Percentiles rank a stretch among this genome's conserved stretches.
Conservation (phyloP, 2,329 filamentous ascomycete species). For the Cercospora sojina region DNA sequence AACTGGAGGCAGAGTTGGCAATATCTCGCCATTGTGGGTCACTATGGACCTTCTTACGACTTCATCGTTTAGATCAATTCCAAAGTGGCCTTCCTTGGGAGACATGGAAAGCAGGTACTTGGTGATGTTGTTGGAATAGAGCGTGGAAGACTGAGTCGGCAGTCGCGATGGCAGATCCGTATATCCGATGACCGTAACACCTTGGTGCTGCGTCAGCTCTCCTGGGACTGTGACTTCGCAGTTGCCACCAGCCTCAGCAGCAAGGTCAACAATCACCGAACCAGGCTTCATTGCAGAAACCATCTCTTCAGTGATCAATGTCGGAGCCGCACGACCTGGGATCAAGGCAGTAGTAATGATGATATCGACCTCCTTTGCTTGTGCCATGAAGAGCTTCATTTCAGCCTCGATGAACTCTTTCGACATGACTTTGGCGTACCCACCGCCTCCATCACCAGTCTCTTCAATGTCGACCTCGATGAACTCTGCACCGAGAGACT, state of each 20-base stretch:
- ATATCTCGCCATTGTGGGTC: conserved; percentile 70
- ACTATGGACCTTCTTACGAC: conserved; percentile 84
- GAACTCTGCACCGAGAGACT: conserved; percentile 86
- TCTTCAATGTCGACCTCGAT: conserved; percentile 83
- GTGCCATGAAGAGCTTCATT: conserved; percentile 88
- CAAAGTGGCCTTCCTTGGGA: conserved; percentile 74
- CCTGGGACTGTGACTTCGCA: conserved; percentile 75
- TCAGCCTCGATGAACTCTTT: conserved; percentile 90
- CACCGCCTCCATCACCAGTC: conserved; percentile 78
- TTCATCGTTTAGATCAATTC: conserved; percentile 77
- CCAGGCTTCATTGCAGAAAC: conserved; percentile 85
- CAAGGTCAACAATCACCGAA: conserved; percentile 83
- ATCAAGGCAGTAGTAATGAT: conserved; percentile 92
- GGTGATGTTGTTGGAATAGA: conserved; percentile 92
- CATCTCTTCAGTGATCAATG: conserved; percentile 78
- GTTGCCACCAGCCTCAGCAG: conserved; percentile 84
- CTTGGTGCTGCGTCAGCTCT: conserved; percentile 68
- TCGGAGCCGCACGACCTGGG: conserved; percentile 78
- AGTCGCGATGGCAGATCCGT: conserved; percentile 84
- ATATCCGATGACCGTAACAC: conserved; percentile 69
- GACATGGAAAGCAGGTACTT: conserved; percentile 82
- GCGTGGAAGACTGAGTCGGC: conserved; percentile 81
- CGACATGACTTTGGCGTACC: conserved; percentile 92
- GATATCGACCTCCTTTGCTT: conserved; percentile 84
- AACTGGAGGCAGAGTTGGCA: conserved; percentile 73